phyloP scores from a whole-genome alignment of 2,329 filamentous ascomycete species.

The Colletotrichum sp. region DNA sequence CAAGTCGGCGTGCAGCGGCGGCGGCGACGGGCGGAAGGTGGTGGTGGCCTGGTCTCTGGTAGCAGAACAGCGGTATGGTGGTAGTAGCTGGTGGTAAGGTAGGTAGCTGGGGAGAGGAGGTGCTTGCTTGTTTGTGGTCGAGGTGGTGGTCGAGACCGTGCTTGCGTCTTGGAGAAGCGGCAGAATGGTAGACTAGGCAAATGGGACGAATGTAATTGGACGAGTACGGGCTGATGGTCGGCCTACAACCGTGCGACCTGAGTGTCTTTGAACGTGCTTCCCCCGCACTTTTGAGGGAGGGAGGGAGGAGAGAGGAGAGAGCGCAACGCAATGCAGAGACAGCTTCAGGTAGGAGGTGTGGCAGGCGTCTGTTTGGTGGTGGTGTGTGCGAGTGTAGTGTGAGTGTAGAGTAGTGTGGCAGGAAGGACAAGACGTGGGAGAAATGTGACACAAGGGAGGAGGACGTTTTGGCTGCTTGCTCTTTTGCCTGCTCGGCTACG shows the following conservation, averaged over 20 bases:
- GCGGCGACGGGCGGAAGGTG: neutral
- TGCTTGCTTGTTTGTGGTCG: neutral
- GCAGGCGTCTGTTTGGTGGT: neutral
- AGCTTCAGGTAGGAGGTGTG: conserved; percentile 14
- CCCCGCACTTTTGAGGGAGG: conserved; percentile 12
- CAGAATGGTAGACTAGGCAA: neutral
- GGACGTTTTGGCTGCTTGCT: neutral
- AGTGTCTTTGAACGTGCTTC: conserved; percentile 7
- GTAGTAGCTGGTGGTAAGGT: neutral
- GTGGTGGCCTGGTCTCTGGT: conserved; percentile 3
- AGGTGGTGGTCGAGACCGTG: conserved; percentile 13
- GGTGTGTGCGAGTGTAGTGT: neutral
- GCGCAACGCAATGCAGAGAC: conserved; percentile 1
- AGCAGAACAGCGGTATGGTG: neutral
- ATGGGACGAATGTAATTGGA: conserved; percentile 20
- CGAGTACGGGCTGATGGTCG: conserved; percentile 1
- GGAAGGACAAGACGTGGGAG: neutral
- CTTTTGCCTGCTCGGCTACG: neutral
- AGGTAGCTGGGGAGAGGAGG: neutral
- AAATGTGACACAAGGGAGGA: conserved; percentile 14
- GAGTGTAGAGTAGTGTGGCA: conserved; percentile 7
- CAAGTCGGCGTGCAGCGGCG: conserved; percentile 13
- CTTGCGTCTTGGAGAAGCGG: conserved; percentile 6
- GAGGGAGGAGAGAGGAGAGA: neutral
- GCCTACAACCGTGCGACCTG: conserved; percentile 13